Evolutionary conservation across 2,329 filamentous ascomycete genomes (phyloP), one percentile per base, ranked within the genome.

Genomic region (Penicillium glabrum): DNA sequence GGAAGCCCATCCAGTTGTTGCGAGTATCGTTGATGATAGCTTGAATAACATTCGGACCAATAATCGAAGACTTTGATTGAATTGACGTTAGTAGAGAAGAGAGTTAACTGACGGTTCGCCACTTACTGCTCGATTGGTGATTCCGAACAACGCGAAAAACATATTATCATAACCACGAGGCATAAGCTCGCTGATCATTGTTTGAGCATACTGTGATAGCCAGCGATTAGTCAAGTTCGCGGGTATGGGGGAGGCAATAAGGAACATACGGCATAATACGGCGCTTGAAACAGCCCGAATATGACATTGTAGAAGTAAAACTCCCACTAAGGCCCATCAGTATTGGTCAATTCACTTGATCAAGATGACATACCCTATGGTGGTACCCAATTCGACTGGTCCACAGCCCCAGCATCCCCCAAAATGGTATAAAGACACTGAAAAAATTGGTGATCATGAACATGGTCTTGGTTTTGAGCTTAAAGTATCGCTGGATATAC

Each of bases 1-100:
- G 75, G 50, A 77, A 79, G 5, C 75, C 75, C 70, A 75, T 76
- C 75, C 75, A 77, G 33, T 75, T 76, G 41, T 77, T 78, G 27
- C 73, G 71, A 0, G 73, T 74, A 31, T 67, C 51, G 48, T 78
- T 77, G 50, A 78, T 75, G 26, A 78, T 78, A 3, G 73, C 76
- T 61, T 78, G 75, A 13, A 77, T 71, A 29, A 78, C 75, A 44
- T 77, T 77, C 11, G 75, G 76, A 0, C 75, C 75, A 45, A 79
- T 77, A 23, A 78, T 77, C 2, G 74, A 77, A 21, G 75, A 77
- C 75, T 77, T n/a, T 2, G 24, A 3, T 14, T 24, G 21, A 3
- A 9, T 21, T 24, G 7, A 21, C 3, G n/a, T 43, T 46, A 35
- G 48, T 14, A 45, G 3, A 3, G 13, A 21, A 49, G 9, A 35